These are phyloP conservation scores for Circinella minor DNA, from an alignment of 371 early-diverging fungal genomes.

Conservation along the genomic window DNA sequence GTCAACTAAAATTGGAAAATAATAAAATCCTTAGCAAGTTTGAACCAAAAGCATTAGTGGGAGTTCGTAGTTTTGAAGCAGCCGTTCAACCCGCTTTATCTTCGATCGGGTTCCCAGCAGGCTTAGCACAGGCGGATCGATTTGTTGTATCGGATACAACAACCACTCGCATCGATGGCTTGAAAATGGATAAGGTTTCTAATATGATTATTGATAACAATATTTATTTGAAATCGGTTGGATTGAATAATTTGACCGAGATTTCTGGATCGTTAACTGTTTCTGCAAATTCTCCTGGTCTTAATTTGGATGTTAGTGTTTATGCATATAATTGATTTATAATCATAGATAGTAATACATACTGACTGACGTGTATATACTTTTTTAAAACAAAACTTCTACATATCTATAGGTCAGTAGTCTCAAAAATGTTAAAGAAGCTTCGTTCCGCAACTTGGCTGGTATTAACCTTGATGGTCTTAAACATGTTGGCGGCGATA, in stretches of 20 bases:
- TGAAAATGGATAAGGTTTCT: slow-evolving; percentile 33
- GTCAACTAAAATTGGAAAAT: slow-evolving; percentile 42
- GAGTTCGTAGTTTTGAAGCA: slow-evolving; percentile 45
- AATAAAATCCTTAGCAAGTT: slow-evolving; percentile 48
- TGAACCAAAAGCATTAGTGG: slow-evolving; percentile 34
- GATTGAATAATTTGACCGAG: slow-evolving; percentile 34
- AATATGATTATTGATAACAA: slow-evolving; percentile 53
- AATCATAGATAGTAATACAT: too few species aligned
- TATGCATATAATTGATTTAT: not conserved
- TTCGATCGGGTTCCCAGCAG: slow-evolving; percentile 41
- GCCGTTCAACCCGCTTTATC: slow-evolving; percentile 44
- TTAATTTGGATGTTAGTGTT: slow-evolving; percentile 36
- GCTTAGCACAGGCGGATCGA: slow-evolving; percentile 39
- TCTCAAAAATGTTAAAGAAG: slow-evolving; percentile 37
- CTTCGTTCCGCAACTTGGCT: slow-evolving; percentile 45
- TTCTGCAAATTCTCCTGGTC: slow-evolving; percentile 48
- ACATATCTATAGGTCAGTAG: slow-evolving; percentile 28
- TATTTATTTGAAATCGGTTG: slow-evolving; percentile 47
- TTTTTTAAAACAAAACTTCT: too few species aligned
- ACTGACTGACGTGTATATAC: too few species aligned
- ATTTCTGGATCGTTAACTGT: slow-evolving; percentile 38
- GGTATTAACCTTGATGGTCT: slow-evolving; percentile 38
- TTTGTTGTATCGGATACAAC: slow-evolving; percentile 50
- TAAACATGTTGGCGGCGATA: slow-evolving; percentile 39
- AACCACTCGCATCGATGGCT: slow-evolving; percentile 48